These are phyloP conservation scores for Pseudogymnoascus sp. DNA, from an alignment of 2,329 filamentous ascomycete species.

Conservation along the genomic window DNA sequence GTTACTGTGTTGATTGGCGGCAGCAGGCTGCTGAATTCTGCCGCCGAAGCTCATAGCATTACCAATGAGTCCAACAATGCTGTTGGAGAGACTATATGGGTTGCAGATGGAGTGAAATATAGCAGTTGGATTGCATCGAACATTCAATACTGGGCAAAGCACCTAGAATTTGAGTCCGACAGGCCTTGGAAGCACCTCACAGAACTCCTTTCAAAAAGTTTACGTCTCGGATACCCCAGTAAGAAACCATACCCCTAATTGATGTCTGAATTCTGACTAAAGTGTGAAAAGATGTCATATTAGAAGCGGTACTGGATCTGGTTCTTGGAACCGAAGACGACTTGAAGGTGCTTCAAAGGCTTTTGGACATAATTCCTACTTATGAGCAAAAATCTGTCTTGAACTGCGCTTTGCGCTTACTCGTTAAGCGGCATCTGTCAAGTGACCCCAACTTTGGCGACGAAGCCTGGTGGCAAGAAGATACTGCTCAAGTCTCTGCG, in stretches of 20 bases:
- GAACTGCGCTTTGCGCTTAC: slow-evolving; percentile 19
- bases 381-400: slow-evolving; percentile 26
- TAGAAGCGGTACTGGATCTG: neutral
- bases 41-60: slow-evolving; percentile 45
- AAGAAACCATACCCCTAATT: neutral
- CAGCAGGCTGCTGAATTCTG: slow-evolving; percentile 49
- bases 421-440: slow-evolving; percentile 22
- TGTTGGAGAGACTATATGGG: slow-evolving; percentile 23
- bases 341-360: slow-evolving; percentile 16
- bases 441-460: slow-evolving; percentile 20
- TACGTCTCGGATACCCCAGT: slow-evolving; percentile 27
- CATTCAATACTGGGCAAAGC: slow-evolving; percentile 21
- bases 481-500: slow-evolving; percentile 41
- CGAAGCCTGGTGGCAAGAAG: slow-evolving; percentile 25
- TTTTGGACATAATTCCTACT: slow-evolving; percentile 20
- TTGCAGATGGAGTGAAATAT: slow-evolving; percentile 24
- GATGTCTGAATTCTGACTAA: neutral
- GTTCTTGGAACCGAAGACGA: slow-evolving; percentile 12
- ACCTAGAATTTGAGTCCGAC: slow-evolving; percentile 15
- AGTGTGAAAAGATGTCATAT: neutral
- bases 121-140: slow-evolving; percentile 26
- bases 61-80: slow-evolving; percentile 25
- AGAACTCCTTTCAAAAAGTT: slow-evolving; percentile 24
- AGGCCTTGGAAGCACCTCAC: slow-evolving; percentile 21
- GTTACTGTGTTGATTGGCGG: slow-evolving; percentile 49